Base-by-base conservation (phyloP, 2,329 filamentous ascomycete genomes). In the Annulohypoxylon truncatum region DNA sequence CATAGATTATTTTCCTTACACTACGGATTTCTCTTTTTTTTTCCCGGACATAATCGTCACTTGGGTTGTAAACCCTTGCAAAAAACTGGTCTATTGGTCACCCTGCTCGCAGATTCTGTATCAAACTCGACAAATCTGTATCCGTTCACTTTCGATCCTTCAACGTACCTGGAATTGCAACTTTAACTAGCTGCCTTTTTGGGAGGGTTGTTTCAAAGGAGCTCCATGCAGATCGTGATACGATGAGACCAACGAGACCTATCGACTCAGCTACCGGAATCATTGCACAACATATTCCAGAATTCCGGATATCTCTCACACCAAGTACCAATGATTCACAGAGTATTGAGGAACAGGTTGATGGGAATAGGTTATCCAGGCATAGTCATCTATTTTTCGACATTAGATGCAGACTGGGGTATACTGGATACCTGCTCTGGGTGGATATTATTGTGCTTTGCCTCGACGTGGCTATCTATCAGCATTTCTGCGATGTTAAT, bases 1-100 rank as follows among this genome's bases (percentile, higher is more conserved):
- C 74, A 74, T 76, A 74, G 71, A 77, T 61, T 69, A 71, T 46
- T 33, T 66, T 69, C 24, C 59, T 69, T 64, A 61, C 62, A 61
- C 66, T 63, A 52, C 33, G 33, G 54, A 46, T 67, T 67, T 69
- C 55, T 57, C 46, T 58, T 59, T 60, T 48, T 61, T 55, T 61
- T 38, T n/a, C n/a, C n/a, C 66, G 51, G 46, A 40, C 44, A 15
- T 40, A 48, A 40, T 40, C 64, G 40, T 56, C 40, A 59, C 40
- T 31, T 10, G 33, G 22, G 51, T 35, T n/a, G 13, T 40, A 20
- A 52, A 40, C 18, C 12, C n/a, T 26, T 61, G 48, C 57, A 67
- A 31, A 48, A 38, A 31, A 40, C 50, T 51, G 47, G 53, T 64
- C 42, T 46, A 67, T 28, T 18, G 2, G 12, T 46, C 18, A n/a